Conservation (phyloP, 2,329 filamentous ascomycete genomes). For the Canariomyces notabilis region DNA sequence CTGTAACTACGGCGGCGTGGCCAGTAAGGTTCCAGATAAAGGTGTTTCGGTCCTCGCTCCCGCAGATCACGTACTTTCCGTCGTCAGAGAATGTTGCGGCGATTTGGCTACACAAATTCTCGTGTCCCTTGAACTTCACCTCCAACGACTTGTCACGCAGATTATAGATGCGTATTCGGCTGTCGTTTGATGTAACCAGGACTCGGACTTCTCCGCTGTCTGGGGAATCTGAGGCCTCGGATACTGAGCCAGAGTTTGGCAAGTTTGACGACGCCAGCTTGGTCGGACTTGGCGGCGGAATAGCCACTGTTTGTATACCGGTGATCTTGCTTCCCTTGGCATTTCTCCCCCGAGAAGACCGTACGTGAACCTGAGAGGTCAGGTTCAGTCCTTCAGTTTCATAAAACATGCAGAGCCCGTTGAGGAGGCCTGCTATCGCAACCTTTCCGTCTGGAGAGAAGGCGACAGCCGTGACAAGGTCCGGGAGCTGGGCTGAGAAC, state of each 20-base stretch:
- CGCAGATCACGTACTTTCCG: slow-evolving; percentile 79
- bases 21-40: slow-evolving; percentile 80
- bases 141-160: slow-evolving; percentile 79
- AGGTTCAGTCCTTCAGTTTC: slow-evolving; percentile 86
- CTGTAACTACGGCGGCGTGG: slow-evolving; percentile 59
- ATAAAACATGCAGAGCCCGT: slow-evolving; percentile 82
- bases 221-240: slow-evolving; percentile 15
- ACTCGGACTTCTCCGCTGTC: slow-evolving; percentile 65
- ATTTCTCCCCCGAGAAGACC: slow-evolving; percentile 86
- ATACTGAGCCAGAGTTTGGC: slow-evolving; percentile 8
- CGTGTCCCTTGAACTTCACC: slow-evolving; percentile 85
- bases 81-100: slow-evolving; percentile 85
- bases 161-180: slow-evolving; percentile 83
- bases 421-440: slow-evolving; percentile 82
- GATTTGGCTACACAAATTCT: slow-evolving; percentile 87
- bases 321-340: slow-evolving; percentile 97
- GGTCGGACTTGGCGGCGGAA: slow-evolving; percentile 39
- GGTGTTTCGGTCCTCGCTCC: slow-evolving; percentile 83
- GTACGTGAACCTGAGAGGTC: slow-evolving; percentile 84
- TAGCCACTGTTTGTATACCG: slow-evolving; percentile 71
- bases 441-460: slow-evolving; percentile 91
- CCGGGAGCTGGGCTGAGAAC: slow-evolving; percentile 68
- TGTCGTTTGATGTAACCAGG: slow-evolving; percentile 91
- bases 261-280: slow-evolving; percentile 24
- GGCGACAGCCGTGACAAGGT: slow-evolving; percentile 89